Evolutionary conservation across 1,284 basidiomycete genomes (phyloP).

Genomic region (Ganoderma lucidum): DNA sequence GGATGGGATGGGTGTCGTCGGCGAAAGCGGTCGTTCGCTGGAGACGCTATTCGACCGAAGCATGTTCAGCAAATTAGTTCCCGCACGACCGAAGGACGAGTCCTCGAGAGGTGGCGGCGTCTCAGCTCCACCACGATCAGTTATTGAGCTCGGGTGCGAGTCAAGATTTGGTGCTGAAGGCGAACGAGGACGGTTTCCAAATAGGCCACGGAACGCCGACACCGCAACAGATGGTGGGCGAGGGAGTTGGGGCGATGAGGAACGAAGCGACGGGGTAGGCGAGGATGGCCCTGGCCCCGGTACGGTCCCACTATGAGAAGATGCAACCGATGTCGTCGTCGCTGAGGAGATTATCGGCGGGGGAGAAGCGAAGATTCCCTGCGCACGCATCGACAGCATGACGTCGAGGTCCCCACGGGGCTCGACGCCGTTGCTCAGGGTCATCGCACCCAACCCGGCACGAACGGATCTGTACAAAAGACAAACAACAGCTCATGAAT

Average conservation of each 20-base stretch:
- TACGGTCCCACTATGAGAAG: conserved; percentile 17
- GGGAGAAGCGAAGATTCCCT: conserved; percentile 54
- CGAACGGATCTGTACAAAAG: conserved; percentile 61
- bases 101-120: conserved; percentile 41
- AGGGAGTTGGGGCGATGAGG: conserved; percentile 24
- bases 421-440: conserved; percentile 55
- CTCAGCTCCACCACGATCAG: conserved; percentile 29
- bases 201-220: conserved; percentile 63
- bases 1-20: conserved; percentile 31
- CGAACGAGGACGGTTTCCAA: conserved; percentile 64
- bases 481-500: conserved; percentile 15
- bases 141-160: conserved; percentile 47
- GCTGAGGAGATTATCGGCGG: conserved; percentile 15
- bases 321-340: conserved; percentile 6
- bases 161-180: conserved; percentile 45
- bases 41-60: conserved; percentile 48
- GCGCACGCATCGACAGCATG: conserved; percentile 79
- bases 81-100: conserved; percentile 62
- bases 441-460: conserved; percentile 64
- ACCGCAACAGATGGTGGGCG: conserved; percentile 44
- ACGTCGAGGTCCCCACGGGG: conserved; percentile 82
- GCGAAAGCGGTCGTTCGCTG: conserved; percentile 38
- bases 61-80: conserved; percentile 62
- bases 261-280: conserved; percentile 29
- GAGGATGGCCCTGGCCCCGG: conserved; percentile 18